Conservation (phyloP, 768 basidiomycete species). For the Mycena rebaudengoi region DNA sequence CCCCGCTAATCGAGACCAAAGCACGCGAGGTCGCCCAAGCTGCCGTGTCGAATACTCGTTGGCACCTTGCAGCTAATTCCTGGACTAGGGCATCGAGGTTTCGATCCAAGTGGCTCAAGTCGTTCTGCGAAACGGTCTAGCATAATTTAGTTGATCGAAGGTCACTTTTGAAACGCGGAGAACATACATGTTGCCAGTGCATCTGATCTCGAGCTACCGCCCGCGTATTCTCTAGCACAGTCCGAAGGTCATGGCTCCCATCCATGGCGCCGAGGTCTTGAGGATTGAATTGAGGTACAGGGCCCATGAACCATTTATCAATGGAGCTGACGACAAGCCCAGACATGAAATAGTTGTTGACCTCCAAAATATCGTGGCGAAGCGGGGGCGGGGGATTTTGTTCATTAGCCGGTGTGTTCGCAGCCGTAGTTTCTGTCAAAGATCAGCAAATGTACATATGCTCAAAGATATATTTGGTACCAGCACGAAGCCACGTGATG, state of each 20-base stretch:
- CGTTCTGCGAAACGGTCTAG: conserved; percentile 57
- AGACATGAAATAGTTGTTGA: conserved; percentile 79
- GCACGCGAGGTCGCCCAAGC: conserved; percentile 71
- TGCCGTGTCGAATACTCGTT: conserved; percentile 67
- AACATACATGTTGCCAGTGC: conserved; percentile 63
- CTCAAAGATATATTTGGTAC: conserved; percentile 44
- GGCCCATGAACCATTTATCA: conserved; percentile 84
- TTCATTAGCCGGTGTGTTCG: conserved; percentile 60
- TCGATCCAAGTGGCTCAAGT: conserved; percentile 67
- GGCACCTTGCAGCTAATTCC: conserved; percentile 68
- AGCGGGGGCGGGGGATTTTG: conserved; percentile 59
- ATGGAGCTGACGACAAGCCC: conserved; percentile 74
- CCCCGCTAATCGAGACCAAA: conserved; percentile 43
- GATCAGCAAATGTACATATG: conserved; percentile 26
- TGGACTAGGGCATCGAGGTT: conserved; percentile 73
- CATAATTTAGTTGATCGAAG: conserved; percentile 36
- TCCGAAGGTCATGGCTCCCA: conserved; percentile 43
- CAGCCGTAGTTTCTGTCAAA: conserved; percentile 54
- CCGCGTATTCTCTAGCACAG: conserved; percentile 58
- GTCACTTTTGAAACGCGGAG: conserved; percentile 30
- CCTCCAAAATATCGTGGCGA: conserved; percentile 80
- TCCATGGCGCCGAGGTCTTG: conserved; percentile 57
- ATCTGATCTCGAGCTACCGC: conserved; percentile 55
- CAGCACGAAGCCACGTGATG: conserved; percentile 78
- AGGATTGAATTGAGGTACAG: conserved; percentile 59